Percentiles rank a stretch among this genome's conserved stretches.
Evolutionary conservation across 2,329 filamentous ascomycete genomes (phyloP).

Genomic region (Allantophomopsis cytisporea): DNA sequence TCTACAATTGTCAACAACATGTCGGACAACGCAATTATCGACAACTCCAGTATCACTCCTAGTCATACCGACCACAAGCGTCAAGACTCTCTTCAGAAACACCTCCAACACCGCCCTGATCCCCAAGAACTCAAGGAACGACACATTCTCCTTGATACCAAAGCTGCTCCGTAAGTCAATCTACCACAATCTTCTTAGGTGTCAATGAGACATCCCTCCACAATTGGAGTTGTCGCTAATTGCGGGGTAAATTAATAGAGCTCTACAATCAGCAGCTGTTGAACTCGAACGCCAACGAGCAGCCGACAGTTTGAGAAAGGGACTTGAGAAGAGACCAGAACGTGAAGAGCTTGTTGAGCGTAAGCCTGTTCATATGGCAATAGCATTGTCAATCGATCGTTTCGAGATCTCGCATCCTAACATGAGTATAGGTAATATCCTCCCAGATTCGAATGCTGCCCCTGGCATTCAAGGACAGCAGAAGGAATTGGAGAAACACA

Average conservation of each 20-base stretch:
- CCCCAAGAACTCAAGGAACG: slow-evolving; percentile 51
- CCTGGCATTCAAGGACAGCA: slow-evolving; percentile 70
- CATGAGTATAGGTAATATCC: slow-evolving; percentile 58
- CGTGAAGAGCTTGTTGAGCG: slow-evolving; percentile 69
- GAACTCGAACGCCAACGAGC: slow-evolving; percentile 53
- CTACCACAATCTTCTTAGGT: not conserved
- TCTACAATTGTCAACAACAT: not conserved
- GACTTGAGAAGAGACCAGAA: slow-evolving; percentile 48
- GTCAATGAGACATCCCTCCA: too few species aligned
- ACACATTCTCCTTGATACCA: slow-evolving; percentile 55
- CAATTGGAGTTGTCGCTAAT: slow-evolving; percentile 4
- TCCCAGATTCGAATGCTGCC: slow-evolving; percentile 64
- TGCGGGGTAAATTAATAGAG: slow-evolving; percentile 22
- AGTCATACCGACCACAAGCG: slow-evolving; percentile 32
- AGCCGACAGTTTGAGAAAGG: slow-evolving; percentile 49
- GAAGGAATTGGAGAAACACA: slow-evolving; percentile 74
- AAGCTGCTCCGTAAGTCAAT: slow-evolving; percentile 44
- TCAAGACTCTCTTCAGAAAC: slow-evolving; percentile 60
- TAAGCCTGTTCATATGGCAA: slow-evolving; percentile 24
- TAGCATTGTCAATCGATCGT: not conserved
- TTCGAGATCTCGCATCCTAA: not conserved
- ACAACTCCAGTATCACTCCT: slow-evolving; percentile 44
- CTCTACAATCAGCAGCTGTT: slow-evolving; percentile 45
- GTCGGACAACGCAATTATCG: slow-evolving; percentile 21
- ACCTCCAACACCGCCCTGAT: slow-evolving; percentile 57